Evolutionary conservation across 306 rosid genomes (phyloP).

Genomic region (Vicia faba): DNA sequence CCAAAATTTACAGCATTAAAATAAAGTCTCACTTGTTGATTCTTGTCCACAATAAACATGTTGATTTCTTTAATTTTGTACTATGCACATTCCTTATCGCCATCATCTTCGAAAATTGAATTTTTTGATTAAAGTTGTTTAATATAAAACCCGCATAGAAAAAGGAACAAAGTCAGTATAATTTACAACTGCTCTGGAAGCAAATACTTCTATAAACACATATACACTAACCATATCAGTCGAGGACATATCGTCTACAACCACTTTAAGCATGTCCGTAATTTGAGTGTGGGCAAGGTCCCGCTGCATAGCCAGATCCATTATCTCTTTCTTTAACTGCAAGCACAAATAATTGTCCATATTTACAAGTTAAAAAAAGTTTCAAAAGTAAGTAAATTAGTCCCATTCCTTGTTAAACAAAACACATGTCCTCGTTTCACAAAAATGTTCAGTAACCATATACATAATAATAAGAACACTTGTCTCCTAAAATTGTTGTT

Average conservation of each 20-base stretch:
- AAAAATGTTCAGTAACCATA: too few species aligned
- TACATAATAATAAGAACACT: too few species aligned
- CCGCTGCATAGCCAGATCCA: slow-evolving; percentile 64
- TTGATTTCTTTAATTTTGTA: slow-evolving; percentile 94
- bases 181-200: too few species aligned
- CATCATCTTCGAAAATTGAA: slow-evolving; percentile 54
- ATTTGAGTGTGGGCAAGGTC: slow-evolving; percentile 84
- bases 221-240: slow-evolving; percentile 47
- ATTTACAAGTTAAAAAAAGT: slow-evolving; percentile 22
- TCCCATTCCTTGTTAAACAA: slow-evolving; percentile 27
- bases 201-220: too few species aligned
- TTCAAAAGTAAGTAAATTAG: slow-evolving; percentile 7
- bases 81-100: slow-evolving; percentile 81
- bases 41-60: slow-evolving; percentile 87
- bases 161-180: not conserved
- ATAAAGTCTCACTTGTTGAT: slow-evolving; percentile 69
- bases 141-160: slow-evolving; percentile 66
- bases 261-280: slow-evolving; percentile 72
- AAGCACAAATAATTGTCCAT: slow-evolving; percentile 22
- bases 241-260: slow-evolving; percentile 60
- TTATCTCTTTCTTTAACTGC: slow-evolving; percentile 77
- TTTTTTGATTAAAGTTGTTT: slow-evolving; percentile 71
- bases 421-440: slow-evolving; percentile 4
- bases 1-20: slow-evolving; percentile 16
- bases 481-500: too few species aligned